A percentile compares a stretch with the other conserved stretches of the same genome.
These are phyloP conservation scores for Tolypocladium sp. DNA, from an alignment of 2,329 filamentous ascomycete species.

Conservation along the genomic window DNA sequence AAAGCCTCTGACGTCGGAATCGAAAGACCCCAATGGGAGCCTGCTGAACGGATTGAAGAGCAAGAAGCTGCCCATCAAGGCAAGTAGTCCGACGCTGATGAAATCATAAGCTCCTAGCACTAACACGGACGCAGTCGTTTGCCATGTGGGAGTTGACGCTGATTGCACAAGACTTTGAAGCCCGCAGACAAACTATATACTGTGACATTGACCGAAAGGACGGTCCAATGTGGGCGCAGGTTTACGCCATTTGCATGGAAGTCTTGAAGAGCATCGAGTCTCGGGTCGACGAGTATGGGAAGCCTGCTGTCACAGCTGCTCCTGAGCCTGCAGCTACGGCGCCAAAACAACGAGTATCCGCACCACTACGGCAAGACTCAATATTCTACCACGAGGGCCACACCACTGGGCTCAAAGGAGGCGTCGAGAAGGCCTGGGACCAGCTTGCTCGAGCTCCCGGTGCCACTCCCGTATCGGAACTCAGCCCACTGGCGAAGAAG, in stretches of 20 bases:
- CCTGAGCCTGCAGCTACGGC: constrained; percentile 18
- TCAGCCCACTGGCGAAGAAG: constrained; percentile 43
- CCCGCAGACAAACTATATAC: constrained; percentile 74
- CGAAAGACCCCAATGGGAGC: constrained; percentile 87
- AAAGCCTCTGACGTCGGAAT: constrained; percentile 74
- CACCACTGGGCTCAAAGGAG: constrained; percentile 28
- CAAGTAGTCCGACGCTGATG: constrained; percentile 23
- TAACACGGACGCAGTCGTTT: constrained; percentile 48
- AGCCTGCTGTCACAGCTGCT: constrained; percentile 26
- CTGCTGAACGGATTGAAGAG: constrained; percentile 74
- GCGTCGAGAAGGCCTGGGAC: constrained; percentile 36
- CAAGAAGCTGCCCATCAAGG: constrained; percentile 69
- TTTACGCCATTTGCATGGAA: constrained; percentile 60
- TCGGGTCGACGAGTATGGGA: constrained; percentile 56
- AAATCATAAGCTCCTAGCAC: neutral
- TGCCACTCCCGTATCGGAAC: constrained; percentile 35
- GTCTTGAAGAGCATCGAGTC: constrained; percentile 58
- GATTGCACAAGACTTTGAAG: constrained; percentile 65
- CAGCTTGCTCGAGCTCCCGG: constrained; percentile 37
- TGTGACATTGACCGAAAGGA: constrained; percentile 77
- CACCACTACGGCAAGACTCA: constrained; percentile 33
- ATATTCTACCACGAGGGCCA: constrained; percentile 32
- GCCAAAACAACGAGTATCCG: constrained; percentile 24
- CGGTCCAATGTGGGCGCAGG: constrained; percentile 73
- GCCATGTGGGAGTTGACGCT: constrained; percentile 85